phyloP scores from a whole-genome alignment of 352 stramenopile species.

The Pythium myriotylum region DNA sequence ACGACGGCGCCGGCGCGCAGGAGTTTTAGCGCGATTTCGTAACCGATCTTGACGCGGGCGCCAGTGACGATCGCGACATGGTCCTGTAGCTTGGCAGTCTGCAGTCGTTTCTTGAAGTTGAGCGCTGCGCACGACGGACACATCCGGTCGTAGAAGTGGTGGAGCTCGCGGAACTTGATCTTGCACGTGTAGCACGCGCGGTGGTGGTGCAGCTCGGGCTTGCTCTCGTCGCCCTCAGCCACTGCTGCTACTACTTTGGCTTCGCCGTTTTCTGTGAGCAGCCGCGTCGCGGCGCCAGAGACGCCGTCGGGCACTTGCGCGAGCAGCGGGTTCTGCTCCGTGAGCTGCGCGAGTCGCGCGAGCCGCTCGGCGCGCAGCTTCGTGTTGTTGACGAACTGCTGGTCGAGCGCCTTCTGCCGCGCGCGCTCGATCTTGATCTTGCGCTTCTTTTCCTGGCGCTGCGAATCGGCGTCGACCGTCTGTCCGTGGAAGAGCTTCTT shows the following conservation, averaged over 20 bases:
- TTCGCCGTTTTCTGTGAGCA: conserved; percentile 26
- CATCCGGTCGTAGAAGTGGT: conserved; percentile 95
- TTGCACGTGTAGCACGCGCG: conserved; percentile 96
- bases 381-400: conserved; percentile 83
- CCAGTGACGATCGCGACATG: conserved; percentile 92
- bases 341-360: conserved; percentile 54
- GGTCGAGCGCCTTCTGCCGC: conserved; percentile 66
- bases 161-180: conserved; percentile 88
- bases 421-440: conserved; percentile 69
- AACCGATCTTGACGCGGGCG: conserved; percentile 96
- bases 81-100: conserved; percentile 78
- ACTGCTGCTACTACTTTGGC: conserved; percentile 2
- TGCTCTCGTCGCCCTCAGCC: background rate
- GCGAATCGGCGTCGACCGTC: conserved; percentile 39
- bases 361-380: conserved; percentile 69
- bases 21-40: conserved; percentile 93
- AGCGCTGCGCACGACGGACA: conserved; percentile 92
- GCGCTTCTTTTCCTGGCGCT: conserved; percentile 66
- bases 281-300: conserved; percentile 4
- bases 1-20: conserved; percentile 86
- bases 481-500: conserved; percentile 68
- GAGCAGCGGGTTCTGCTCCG: conserved; percentile 56
- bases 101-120: conserved; percentile 93
- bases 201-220: conserved; percentile 75
- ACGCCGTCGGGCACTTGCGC: conserved; percentile 68